Base-by-base conservation (phyloP, 306 rosid species). In the Sphenostylis stenocarpa region DNA sequence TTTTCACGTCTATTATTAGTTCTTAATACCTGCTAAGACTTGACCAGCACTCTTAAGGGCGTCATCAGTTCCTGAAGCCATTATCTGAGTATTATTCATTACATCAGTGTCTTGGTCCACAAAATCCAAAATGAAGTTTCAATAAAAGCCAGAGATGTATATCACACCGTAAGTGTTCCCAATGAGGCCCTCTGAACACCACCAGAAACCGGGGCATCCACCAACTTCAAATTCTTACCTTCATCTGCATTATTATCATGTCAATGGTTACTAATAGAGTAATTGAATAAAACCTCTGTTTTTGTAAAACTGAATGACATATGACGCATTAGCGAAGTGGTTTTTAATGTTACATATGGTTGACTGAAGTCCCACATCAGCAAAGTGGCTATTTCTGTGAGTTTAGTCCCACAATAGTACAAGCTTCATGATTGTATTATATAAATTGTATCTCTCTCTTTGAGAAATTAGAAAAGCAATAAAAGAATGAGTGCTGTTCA, bases 151-250 rank as follows among this genome's bases (percentile, higher is more conserved):
- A 87, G 78, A 76, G 64, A 70, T 17, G 71, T 17, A 78, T 72
- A 77, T 76, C 88, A 63, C 80, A 94, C 98, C 88, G 98, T 91
- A 83, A 94, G 96, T 16, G 93, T 72, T 85, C 98, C 98, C 67
- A 67, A 13, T 48, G 96, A 80, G 56, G 98, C 98, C 78, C 90
- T 91, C 80, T 44, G 75, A 82, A 91, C 97, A 76, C 98, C 98
- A 57, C 98, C 98, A 80, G 97, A 94, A 77, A 94, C 96, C 39
- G 98, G 98, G 75, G 98, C 98, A 84, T 94, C 98, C 81, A 94
- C 94, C 88, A 94, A 83, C 86, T 91, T 94, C 86, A 94, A 84
- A 84, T 84, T 84, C 81, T 85, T 94, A 64, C 85, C 91, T 79
- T 90, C 93, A 81, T 85, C 97, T 94, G 86, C 52, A 71, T 84